Conservation (phyloP, 352 stramenopile species). For the Phytophthora constricta region DNA sequence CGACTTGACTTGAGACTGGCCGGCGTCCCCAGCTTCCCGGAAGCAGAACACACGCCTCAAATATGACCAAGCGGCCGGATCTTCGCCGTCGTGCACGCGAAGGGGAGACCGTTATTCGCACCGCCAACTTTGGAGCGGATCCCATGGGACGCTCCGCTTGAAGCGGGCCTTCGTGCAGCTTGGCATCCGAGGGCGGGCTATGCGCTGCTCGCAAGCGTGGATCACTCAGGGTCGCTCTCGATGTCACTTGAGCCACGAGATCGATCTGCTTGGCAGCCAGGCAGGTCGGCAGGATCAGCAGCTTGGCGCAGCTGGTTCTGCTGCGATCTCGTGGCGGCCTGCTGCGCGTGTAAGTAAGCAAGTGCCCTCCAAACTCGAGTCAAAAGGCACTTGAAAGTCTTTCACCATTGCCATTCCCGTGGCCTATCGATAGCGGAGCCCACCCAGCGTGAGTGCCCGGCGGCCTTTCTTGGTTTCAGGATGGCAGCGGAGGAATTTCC, state of each 20-base stretch:
- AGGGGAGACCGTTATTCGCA: conserved; percentile 19
- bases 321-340: conserved; percentile 14
- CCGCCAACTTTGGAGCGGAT: neutral
- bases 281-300: conserved; percentile 31
- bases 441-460: conserved; percentile 24
- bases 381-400: neutral
- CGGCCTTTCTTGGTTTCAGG: conserved; percentile 31
- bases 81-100: conserved; percentile 17
- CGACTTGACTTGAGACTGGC: neutral
- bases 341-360: too few relatives aligned
- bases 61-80: conserved; percentile 31
- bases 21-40: neutral
- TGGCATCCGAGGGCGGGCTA: neutral
- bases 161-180: too few relatives aligned
- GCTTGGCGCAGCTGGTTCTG: conserved; percentile 24
- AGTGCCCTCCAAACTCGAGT: too few relatives aligned
- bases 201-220: neutral
- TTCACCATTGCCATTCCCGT: neutral
- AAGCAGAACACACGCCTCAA: conserved; percentile 16
- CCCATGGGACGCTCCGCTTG: too few relatives aligned
- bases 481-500: too few relatives aligned
- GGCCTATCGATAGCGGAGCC: conserved; percentile 17
- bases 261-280: neutral
- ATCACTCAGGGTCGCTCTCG: neutral
- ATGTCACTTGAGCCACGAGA: too few relatives aligned